Evolutionary conservation across 257 asterid species (phyloP).

Genomic region (Nicotiana paniculata): DNA sequence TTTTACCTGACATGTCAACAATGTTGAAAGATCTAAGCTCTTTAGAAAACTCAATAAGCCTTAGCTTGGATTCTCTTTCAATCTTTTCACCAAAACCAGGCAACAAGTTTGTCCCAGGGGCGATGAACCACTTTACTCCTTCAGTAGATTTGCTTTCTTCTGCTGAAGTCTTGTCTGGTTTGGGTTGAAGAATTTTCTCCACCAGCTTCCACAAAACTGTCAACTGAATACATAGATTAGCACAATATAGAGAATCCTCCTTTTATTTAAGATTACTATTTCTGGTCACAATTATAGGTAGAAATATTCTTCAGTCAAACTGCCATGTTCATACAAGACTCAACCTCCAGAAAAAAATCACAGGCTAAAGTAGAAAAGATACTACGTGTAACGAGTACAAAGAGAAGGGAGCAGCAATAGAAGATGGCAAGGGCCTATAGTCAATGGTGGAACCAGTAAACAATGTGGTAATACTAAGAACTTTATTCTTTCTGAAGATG

Average conservation of each 20-base stretch:
- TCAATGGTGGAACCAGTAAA: neutral
- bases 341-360: neutral
- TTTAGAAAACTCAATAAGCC: constrained; percentile 88
- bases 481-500: neutral
- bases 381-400: neutral
- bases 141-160: constrained; percentile 51
- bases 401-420: neutral
- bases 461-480: neutral
- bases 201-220: constrained; percentile 97
- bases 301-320: neutral
- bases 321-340: neutral
- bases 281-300: neutral
- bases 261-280: neutral
- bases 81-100: constrained; percentile 58
- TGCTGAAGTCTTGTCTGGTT: constrained; percentile 35
- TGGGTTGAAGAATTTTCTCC: constrained; percentile 66
- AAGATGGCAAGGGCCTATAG: neutral
- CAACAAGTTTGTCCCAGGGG: constrained; percentile 68
- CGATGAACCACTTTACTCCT: constrained; percentile 74
- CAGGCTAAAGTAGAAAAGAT: neutral
- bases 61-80: constrained; percentile 67
- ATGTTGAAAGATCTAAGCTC: constrained; percentile 72
- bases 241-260: constrained; percentile 34
- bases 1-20: constrained; percentile 89
- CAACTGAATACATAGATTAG: constrained; percentile 72